phyloP scores from a whole-genome alignment of 768 basidiomycete genomes.

The Tulasnella sp. region DNA sequence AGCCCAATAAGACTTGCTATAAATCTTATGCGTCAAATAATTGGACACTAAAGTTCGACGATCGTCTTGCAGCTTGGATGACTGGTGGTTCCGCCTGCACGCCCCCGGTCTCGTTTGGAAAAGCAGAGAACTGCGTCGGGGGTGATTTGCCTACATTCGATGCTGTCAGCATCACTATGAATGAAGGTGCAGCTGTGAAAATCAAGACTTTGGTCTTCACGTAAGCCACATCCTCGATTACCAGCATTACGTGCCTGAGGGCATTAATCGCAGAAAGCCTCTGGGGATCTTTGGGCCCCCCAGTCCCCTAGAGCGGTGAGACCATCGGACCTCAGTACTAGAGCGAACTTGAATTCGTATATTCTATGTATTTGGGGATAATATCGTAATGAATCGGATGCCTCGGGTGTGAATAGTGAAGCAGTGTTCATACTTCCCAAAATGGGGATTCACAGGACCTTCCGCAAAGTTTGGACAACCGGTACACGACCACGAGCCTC shows the following conservation, averaged over 20 bases:
- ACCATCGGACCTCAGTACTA: too few relatives aligned
- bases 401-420: too few relatives aligned
- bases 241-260: too few relatives aligned
- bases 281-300: too few relatives aligned
- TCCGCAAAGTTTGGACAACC: not conserved
- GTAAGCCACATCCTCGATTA: too few relatives aligned
- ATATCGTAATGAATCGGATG: too few relatives aligned
- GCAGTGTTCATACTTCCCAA: too few relatives aligned
- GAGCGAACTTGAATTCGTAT: too few relatives aligned
- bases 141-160: conserved; percentile 35
- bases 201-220: conserved; percentile 7
- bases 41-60: not conserved
- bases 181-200: conserved; percentile 21
- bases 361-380: too few relatives aligned
- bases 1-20: conserved; percentile 33
- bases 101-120: not conserved
- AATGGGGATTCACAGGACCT: not conserved
- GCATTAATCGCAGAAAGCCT: too few relatives aligned
- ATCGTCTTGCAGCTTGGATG: not conserved
- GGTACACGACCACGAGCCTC: not conserved
- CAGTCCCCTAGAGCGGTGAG: too few relatives aligned
- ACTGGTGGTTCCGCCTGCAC: not conserved
- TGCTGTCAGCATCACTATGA: conserved; percentile 29
- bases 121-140: conserved; percentile 25
- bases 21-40: conserved; percentile 22